Evolutionary conservation across 768 basidiomycete species (phyloP).

Genomic region (Pulveroboletus ravenelii): DNA sequence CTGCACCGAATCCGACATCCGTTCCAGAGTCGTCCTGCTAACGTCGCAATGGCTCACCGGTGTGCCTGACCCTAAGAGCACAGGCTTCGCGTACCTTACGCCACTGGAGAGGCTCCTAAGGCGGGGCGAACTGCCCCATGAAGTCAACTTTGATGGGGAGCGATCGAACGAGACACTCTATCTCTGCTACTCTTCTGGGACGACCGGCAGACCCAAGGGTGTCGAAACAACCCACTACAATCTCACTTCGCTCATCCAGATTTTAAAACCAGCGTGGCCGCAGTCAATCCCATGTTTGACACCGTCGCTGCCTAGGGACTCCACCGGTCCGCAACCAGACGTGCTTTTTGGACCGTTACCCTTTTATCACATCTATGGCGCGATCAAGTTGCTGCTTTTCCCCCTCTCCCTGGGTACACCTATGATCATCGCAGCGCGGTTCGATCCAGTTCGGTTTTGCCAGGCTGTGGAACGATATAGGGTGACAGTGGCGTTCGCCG

Average conservation of each 20-base stretch:
- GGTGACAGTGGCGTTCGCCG: constrained; percentile 54
- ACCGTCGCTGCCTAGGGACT: constrained; percentile 3
- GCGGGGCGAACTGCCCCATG: constrained; percentile 43
- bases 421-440: constrained; percentile 57
- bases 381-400: constrained; percentile 57
- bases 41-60: constrained; percentile 42
- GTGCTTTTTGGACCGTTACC: constrained; percentile 62
- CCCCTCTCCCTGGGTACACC: constrained; percentile 49
- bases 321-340: constrained; percentile 31
- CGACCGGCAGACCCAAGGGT: constrained; percentile 76
- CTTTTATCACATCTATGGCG: constrained; percentile 52
- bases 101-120: constrained; percentile 48
- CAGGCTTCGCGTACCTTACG: constrained; percentile 33
- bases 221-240: constrained; percentile 69
- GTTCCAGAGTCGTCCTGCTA: constrained; percentile 53
- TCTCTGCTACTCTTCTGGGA: constrained; percentile 65
- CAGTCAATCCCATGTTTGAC: constrained; percentile 27
- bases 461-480: constrained; percentile 60
- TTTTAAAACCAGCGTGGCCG: constrained; percentile 44
- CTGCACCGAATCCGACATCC: constrained; percentile 42
- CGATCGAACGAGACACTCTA: constrained; percentile 55
- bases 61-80: constrained; percentile 28
- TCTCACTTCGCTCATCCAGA: constrained; percentile 53
- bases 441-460: constrained; percentile 69
- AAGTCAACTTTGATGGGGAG: constrained; percentile 52